Base-by-base conservation (phyloP, 352 stramenopile species). In the Phytophthora vignae region DNA sequence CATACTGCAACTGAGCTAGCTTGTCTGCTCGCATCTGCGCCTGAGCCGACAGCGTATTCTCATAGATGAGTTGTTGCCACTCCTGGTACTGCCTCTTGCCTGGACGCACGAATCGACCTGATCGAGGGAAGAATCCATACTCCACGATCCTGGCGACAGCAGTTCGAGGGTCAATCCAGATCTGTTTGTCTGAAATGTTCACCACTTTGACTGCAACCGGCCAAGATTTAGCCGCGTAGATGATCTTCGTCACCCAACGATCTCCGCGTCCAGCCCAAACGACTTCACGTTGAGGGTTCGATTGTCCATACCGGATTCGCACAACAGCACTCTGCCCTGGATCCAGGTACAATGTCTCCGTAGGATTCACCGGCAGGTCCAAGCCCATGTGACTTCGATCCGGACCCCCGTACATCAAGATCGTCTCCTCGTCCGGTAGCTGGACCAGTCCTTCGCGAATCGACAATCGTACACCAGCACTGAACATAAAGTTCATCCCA, bases 131-230 rank as follows among this genome's bases (percentile, higher is more conserved):
- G n/a, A n/a, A n/a, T n/a, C n/a, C n/a, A n/a, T n/a, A n/a, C n/a
- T n/a, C n/a, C n/a, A n/a, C n/a, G n/a, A n/a, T n/a, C n/a, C n/a
- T n/a, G n/a, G n/a, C n/a, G n/a, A n/a, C n/a, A n/a, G n/a, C 49
- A 15, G 12, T 56, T 10, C 10, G 17, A 3, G 44, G 12, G 17
- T 64, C 58, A 15, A 55, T 64, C 42, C 25, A 55, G 3, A 29
- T 14, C 17, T 7, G 12, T 10, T 50, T 29, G 27, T 38, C 22
- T 21, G 58, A 64, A 17, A 64, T 42, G 27, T 64, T 56, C 1
- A 64, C 58, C 15, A 64, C 58, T 33, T 33, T 55, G 27, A 64
- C 46, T 10, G 58, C 42, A 12, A 49, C 19, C 17, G 58, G 25
- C 56, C 56, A 53, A 1, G 38, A 53, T 10, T 19, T 19, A 10